phyloP scores from a whole-genome alignment of 2,329 filamentous ascomycete species.

The Cryphonectria radicalis region DNA sequence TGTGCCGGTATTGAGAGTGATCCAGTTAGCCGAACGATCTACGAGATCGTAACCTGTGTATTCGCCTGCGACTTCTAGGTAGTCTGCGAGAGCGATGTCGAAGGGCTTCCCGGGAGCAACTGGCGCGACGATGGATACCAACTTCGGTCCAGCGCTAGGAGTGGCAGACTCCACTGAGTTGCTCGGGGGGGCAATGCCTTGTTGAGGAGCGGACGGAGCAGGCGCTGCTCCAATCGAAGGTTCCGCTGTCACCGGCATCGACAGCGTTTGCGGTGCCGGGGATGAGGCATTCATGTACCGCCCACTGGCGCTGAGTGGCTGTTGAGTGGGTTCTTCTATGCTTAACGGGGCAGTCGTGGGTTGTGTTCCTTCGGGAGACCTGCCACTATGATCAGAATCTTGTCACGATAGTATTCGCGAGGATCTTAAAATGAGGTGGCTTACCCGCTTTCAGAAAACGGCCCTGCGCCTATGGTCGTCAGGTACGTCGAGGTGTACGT shows the following conservation, averaged over 20 bases:
- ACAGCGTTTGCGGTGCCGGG: background rate
- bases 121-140: background rate
- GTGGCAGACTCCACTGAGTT: background rate
- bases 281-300: background rate
- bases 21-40: conserved; percentile 2
- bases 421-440: background rate
- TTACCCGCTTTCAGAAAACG: background rate
- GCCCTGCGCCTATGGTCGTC: background rate
- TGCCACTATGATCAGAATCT: background rate
- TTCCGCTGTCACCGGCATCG: background rate
- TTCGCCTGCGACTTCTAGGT: background rate
- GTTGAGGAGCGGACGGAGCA: background rate
- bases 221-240: background rate
- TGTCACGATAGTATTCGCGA: background rate
- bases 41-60: background rate
- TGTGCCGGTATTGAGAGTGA: background rate
- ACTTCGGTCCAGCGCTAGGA: background rate
- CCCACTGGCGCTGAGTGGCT: background rate
- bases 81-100: background rate
- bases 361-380: background rate
- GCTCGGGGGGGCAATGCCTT: background rate
- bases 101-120: background rate
- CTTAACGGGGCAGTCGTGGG: background rate
- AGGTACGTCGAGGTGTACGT: background rate
- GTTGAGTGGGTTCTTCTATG: background rate